A percentile compares a stretch with the other conserved stretches of the same genome.
These are phyloP conservation scores for Stephania japonica DNA, from an alignment of 164 flowering plant species.

Conservation along the genomic window DNA sequence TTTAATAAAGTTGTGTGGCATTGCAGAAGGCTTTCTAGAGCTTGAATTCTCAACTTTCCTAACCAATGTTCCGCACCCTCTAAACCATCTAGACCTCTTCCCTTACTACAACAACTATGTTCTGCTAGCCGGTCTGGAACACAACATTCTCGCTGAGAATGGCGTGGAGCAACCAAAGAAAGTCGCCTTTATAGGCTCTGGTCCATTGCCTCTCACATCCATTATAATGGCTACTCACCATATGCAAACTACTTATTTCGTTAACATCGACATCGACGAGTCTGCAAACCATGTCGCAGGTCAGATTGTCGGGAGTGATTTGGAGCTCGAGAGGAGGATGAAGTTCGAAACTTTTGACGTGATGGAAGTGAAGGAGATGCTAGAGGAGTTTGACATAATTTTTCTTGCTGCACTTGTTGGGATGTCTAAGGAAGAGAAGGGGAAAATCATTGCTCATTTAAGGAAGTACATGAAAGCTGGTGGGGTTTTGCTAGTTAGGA, in stretches of 20 bases:
- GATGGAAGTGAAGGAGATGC: conserved; percentile 33
- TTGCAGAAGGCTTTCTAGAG: conserved; percentile 47
- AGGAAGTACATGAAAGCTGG: conserved; percentile 45
- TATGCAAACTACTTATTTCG: conserved; percentile 34
- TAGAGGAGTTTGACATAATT: conserved; percentile 38
- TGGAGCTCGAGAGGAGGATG: conserved; percentile 48
- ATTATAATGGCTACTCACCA: conserved; percentile 47
- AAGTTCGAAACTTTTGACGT: conserved; percentile 36
- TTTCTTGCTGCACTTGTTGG: conserved; percentile 68
- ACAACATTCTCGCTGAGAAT: conserved; percentile 26
- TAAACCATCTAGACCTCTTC: conserved; percentile 37
- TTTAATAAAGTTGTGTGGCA: conserved; percentile 38
- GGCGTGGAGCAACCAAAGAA: conserved; percentile 30
- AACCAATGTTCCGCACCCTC: conserved; percentile 24
- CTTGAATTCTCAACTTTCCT: conserved; percentile 35
- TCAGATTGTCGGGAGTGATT: conserved; percentile 25
- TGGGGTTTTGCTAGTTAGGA: conserved; percentile 39
- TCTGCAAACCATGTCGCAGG: conserved; percentile 25
- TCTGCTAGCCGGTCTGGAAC: conserved; percentile 37
- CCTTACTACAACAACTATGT: conserved; percentile 54
- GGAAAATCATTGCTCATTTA: conserved; percentile 38
- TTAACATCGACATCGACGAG: conserved; percentile 36
- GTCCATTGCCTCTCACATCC: conserved; percentile 57
- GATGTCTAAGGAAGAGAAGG: conserved; percentile 44
- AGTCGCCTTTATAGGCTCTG: conserved; percentile 67